Evolutionary conservation across 164 flowering plant genomes (phyloP), one percentile per base, ranked within the genome.

Genomic region (Protea cynaroides): DNA sequence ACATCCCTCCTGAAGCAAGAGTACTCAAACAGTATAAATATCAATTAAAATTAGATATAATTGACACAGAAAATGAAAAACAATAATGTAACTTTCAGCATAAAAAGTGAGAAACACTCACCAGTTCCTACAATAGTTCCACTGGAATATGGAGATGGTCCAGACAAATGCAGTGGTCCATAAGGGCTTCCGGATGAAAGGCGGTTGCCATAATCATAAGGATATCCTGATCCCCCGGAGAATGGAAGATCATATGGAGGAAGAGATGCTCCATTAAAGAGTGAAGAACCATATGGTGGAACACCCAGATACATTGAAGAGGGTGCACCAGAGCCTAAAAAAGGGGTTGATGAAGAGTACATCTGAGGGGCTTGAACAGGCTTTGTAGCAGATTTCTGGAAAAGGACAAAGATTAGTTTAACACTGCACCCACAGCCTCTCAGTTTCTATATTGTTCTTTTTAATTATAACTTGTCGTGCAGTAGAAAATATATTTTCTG

Each of bases 261-360:
- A 61, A 89, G 60, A 34, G 93, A 74, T 59, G 93, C 14, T 29
- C 89, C 92, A 72, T 81, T 85, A 46, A 86, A 85, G 15, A 85
- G 64, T 61, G 99, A 84, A 61, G 97, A 80, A 23, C 94, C 97
- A 77, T 94, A 94, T n/a, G 92, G 94, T 47, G 92, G 92, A 52
- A 81, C 76, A 43, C 87, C 82, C 56, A 89, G 69, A 72, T 91
- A 94, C 87, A 93, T 79, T 14, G 98, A 84, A 25, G 98, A 84
- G 58, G 96, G 91, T 29, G 83, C 83, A 69, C 76, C 93, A 65
- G 96, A 74, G 52, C 86, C 87, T 29, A 80, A 61, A 77, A 89
- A 91, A 25, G 93, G 85, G 40, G 82, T 78, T 50, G 85, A 65
- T 9, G 88, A 79, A 22, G 86, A 72, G 78, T 84, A 94, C 43